Base-by-base conservation (phyloP, 352 stramenopile genomes). In the Phytophthora hibernalis region DNA sequence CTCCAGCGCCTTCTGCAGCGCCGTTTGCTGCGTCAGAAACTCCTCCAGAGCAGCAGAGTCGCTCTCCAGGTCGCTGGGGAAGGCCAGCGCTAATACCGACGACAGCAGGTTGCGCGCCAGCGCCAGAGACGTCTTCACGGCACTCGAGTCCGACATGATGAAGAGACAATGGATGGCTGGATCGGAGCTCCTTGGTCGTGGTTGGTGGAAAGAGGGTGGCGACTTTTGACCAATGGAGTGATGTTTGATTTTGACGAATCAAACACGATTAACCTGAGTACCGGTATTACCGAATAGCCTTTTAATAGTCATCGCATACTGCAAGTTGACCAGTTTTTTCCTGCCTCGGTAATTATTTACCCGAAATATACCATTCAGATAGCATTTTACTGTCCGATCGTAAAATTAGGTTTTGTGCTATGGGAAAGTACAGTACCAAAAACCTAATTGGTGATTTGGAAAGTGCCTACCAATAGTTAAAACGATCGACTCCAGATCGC, bases 21-120 rank as follows among this genome's bases (percentile, higher is more conserved):
- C 74, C 59, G 61, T 50, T 33, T 85, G 47, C 42, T 96, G 84
- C 50, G 61, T 62, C 30, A 87, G 33, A 62, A 93, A 93, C 5
- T 65, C 50, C 15, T 56, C 30, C 49, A 89, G 72, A 40, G 76
- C 70, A 9, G 51, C 61, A 7, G 26, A 56, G 15, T 91, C 76
- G n/a, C 58, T 79, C 20, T 74, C 67, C 30, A 90, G 54, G 18
- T 82, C 70, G n/a, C 84, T 80, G 6, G 83, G 80, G 51, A 95
- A 85, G 38, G 83, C 80, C 5, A 93, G 64, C 50, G 87, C 79
- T 30, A 93, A 76, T 66, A 93, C 70, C 8, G 85, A 93, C 9
- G 85, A 93, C 35, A 96, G 79, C 55, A 94, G 52, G 70, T 96
- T 96, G 65, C 83, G 86, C 48, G 84, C 83, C 50, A 92, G 76